Evolutionary conservation across 306 rosid species (phyloP), one percentile per base, ranked within the genome.

Genomic region (Benincasa hispida): DNA sequence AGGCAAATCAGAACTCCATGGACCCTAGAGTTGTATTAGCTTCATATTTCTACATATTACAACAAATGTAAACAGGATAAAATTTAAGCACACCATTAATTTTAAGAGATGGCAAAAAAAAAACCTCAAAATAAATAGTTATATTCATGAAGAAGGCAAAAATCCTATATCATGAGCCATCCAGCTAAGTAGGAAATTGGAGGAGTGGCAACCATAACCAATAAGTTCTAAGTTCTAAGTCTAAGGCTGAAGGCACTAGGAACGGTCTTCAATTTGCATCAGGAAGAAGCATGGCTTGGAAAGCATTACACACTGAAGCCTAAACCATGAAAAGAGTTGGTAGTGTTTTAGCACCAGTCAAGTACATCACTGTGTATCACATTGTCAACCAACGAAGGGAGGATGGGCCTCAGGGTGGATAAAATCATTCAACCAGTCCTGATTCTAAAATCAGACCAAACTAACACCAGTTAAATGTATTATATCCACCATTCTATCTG

Each of bases 1-100:
- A 62, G 27, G 79, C 51, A 51, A 74, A 77, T 58, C 82, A 80
- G 73, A 81, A 25, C 79, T 35, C 74, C 59, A 48, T 32, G 34
- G 62, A 57, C 67, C 74, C 28, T 76, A 45, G 50, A 65, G 59
- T 80, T 50, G 60, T 47, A 9, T 24, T 13, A 72, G 37, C 47
- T 9, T 18, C 60, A 48, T 18, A 48, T 28, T 72, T 50, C 47
- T 72, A 72, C 18, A 18, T 14, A 30, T 50, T 69, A 69, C 56
- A 69, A 69, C 2, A 69, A 45, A 48, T 68, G 55, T 22, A 42
- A 42, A 45, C 28, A 24, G 75, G 22, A 69, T 69, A 12, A 41
- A 41, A 42, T 42, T 69, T 39, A 6, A 45, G 35, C 55, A 45
- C 12, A 13, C 15, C 13, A 22, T 14, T 8, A 39, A n/a, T 54